A percentile compares a stretch with the other conserved stretches of the same genome.
Evolutionary conservation across 345 rosid species (phyloP).

Genomic region (Turnera subulata): DNA sequence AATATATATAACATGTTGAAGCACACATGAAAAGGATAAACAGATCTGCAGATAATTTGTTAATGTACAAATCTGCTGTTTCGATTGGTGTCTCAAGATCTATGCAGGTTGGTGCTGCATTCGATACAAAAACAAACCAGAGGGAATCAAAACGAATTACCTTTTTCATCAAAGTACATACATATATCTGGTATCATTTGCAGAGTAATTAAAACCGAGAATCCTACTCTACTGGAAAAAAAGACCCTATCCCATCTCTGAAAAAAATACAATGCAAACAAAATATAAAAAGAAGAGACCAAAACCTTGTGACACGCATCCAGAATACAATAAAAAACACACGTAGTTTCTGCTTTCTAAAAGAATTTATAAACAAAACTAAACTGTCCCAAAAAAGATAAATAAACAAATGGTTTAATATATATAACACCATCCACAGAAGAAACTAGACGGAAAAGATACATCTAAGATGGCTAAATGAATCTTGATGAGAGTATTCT

Average conservation of each 20-base stretch:
- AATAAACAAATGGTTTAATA: background rate
- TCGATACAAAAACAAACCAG: background rate
- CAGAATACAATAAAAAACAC: constrained; percentile 12
- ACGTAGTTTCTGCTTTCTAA: constrained; percentile 44
- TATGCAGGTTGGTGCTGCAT: constrained; percentile 7
- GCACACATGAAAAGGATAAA: no score
- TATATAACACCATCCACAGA: background rate
- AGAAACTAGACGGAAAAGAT: background rate
- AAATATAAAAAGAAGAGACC: constrained; percentile 46
- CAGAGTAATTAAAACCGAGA: no score
- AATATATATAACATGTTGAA: no score
- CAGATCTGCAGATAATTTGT: no score
- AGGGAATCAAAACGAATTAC: constrained; percentile 10
- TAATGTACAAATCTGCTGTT: no score
- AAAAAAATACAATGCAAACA: constrained; percentile 15
- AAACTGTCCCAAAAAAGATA: background rate
- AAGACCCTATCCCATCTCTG: background rate
- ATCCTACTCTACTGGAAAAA: background rate
- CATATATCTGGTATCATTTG: no score
- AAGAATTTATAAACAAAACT: constrained; percentile 19
- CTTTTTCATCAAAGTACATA: constrained; percentile 16
- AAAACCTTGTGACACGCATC: constrained; percentile 64
- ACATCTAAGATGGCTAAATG: background rate
- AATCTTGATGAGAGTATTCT: constrained; percentile 19
- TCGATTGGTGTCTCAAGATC: no score